phyloP scores from a whole-genome alignment of 2,329 filamentous ascomycete species.

The Blastomyces emzantsi region DNA sequence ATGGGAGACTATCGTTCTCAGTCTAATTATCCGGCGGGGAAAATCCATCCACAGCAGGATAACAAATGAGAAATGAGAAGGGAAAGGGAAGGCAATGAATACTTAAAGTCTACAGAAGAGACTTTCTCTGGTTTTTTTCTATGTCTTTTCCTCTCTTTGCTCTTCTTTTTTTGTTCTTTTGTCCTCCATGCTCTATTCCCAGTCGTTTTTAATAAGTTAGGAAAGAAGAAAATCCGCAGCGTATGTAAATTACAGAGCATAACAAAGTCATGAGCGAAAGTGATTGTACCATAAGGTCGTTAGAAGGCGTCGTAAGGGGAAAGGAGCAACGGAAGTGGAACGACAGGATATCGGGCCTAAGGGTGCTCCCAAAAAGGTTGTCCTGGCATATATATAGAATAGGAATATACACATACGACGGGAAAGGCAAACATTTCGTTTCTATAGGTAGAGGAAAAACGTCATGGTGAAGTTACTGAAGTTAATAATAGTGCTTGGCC shows the following conservation, averaged over 20 bases:
- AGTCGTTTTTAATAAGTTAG: neutral
- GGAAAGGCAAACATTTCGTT: neutral
- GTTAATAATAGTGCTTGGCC: neutral
- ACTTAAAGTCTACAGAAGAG: too few relatives aligned
- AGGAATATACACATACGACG: neutral
- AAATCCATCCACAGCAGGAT: too few relatives aligned
- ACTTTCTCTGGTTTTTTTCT: too few relatives aligned
- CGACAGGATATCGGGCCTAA: neutral
- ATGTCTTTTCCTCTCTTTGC: too few relatives aligned
- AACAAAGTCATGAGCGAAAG: neutral
- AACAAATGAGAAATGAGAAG: too few relatives aligned
- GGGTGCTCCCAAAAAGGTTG: too few relatives aligned
- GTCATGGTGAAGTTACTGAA: too few relatives aligned
- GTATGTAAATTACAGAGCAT: neutral
- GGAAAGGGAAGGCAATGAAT: too few relatives aligned
- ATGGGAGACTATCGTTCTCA: too few relatives aligned
- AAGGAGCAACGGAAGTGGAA: neutral
- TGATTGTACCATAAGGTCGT: neutral
- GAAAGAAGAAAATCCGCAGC: neutral
- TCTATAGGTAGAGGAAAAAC: too few relatives aligned
- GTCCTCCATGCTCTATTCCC: neutral
- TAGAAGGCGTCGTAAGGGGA: neutral
- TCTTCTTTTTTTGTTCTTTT: neutral
- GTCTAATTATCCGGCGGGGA: too few relatives aligned
- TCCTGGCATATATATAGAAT: neutral